Evolutionary conservation across 257 asterid genomes (phyloP).

Genomic region (Buddleja alternifolia): DNA sequence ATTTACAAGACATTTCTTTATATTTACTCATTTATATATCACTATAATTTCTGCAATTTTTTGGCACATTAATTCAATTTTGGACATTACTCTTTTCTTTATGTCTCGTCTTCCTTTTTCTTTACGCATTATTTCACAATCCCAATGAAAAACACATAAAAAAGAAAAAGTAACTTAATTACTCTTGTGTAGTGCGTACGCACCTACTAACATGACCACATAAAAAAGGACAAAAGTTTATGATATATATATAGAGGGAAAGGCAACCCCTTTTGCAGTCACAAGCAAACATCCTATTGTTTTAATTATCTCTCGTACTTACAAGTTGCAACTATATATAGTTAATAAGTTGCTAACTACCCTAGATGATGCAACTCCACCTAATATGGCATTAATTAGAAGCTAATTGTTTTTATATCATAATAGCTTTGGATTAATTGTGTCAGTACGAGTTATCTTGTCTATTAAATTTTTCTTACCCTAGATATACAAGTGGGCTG

Average conservation of each 20-base stretch:
- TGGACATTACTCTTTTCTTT: background rate
- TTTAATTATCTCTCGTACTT: constrained; percentile 29
- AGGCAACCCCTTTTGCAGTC: constrained; percentile 44
- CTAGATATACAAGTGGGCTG: no score
- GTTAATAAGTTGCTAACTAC: background rate
- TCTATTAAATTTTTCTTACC: no score
- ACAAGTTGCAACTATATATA: no score
- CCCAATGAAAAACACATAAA: constrained; percentile 44
- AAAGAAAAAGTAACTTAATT: background rate
- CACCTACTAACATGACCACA: constrained; percentile 29
- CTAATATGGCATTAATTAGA: background rate
- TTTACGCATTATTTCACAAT: constrained; percentile 53
- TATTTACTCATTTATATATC: background rate
- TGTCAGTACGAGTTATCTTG: no score
- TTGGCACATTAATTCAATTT: background rate
- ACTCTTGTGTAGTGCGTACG: constrained; percentile 30
- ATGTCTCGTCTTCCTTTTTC: constrained; percentile 44
- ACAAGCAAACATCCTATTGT: constrained; percentile 60
- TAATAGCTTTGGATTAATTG: no score
- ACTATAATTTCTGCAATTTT: background rate
- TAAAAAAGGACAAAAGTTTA: background rate
- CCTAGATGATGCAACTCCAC: background rate
- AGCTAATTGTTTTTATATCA: no score
- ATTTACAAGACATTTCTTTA: constrained; percentile 45
- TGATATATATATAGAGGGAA: background rate